A percentile compares a stretch with the other conserved stretches of the same genome.
Conservation (phyloP, 768 basidiomycete genomes). For the Cantharellus anzutake region DNA sequence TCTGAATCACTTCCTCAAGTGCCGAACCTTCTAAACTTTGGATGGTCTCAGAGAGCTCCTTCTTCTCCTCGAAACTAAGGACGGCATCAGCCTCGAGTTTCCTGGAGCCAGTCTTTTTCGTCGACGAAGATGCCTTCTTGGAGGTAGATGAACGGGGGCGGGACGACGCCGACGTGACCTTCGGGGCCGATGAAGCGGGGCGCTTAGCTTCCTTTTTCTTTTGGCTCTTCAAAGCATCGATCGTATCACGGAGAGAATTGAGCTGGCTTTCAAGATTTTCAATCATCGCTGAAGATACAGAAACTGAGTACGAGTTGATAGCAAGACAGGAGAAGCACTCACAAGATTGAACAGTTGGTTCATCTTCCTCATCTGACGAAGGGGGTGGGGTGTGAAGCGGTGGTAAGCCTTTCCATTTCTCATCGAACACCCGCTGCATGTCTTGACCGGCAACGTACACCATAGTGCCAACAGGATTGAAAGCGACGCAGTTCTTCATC, state of each 20-base stretch:
- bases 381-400: constrained; percentile 8
- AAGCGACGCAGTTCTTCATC: constrained; percentile 83
- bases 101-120: not conserved
- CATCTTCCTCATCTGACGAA: constrained; percentile 12
- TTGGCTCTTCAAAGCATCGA: constrained; percentile 24
- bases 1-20: constrained; percentile 8
- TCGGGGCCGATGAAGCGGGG: constrained; percentile 2
- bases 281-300: not conserved
- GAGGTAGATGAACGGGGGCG: constrained; percentile 20
- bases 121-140: not conserved
- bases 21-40: constrained; percentile 49
- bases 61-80: constrained; percentile 55
- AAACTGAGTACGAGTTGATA: no score
- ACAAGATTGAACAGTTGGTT: not conserved
- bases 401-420: constrained; percentile 75
- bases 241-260: not conserved
- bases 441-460: constrained; percentile 77
- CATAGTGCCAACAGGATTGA: constrained; percentile 75
- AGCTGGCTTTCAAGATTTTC: not conserved
- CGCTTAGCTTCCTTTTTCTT: constrained; percentile 24
- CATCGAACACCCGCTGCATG: constrained; percentile 74
- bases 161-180: constrained; percentile 26
- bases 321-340: not conserved
- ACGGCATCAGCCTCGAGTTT: constrained; percentile 5
- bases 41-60: constrained; percentile 84